A percentile compares a stretch with the other conserved stretches of the same genome.
phyloP scores from a whole-genome alignment of 768 basidiomycete genomes.

The Gloeophyllum trabeum region DNA sequence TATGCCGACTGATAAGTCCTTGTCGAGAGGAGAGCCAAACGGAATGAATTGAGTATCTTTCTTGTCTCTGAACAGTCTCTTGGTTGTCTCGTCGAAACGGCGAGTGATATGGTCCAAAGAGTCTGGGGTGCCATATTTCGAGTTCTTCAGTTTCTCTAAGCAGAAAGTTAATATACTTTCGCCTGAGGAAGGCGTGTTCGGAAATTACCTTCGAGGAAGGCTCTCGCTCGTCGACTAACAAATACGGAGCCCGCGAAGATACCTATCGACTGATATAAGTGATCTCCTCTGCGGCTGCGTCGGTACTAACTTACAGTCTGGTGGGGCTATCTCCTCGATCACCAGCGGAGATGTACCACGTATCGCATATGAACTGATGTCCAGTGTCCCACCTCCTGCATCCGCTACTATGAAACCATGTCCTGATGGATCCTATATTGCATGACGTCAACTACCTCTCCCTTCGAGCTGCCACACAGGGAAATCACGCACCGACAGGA shows the following conservation, averaged over 20 bases:
- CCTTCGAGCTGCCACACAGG: constrained; percentile 5
- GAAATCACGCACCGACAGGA: constrained; percentile 42
- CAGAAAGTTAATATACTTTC: constrained; percentile 3
- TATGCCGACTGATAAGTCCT: constrained; percentile 59
- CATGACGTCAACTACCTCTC: background rate
- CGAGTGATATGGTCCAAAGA: constrained; percentile 71
- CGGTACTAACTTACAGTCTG: constrained; percentile 46
- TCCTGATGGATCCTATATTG: constrained; percentile 50
- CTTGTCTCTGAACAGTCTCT: constrained; percentile 62
- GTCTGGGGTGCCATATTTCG: constrained; percentile 62
- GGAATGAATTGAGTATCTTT: constrained; percentile 60
- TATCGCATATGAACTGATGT: constrained; percentile 74
- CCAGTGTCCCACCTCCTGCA: constrained; percentile 73
- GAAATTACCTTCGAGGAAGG: constrained; percentile 58
- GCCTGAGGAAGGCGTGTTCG: too few species aligned
- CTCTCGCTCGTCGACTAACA: constrained; percentile 63
- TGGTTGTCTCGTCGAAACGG: constrained; percentile 76
- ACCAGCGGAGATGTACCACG: constrained; percentile 57
- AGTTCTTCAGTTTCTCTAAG: constrained; percentile 60
- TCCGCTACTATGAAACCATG: constrained; percentile 75
- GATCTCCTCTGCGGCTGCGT: constrained; percentile 2
- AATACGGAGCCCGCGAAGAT: constrained; percentile 80
- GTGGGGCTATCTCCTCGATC: constrained; percentile 77
- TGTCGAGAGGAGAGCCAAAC: constrained; percentile 73
- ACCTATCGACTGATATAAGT: constrained; percentile 25